phyloP scores from a whole-genome alignment of 208 protist species.

The Herpetomonas samuelpessoai region DNA sequence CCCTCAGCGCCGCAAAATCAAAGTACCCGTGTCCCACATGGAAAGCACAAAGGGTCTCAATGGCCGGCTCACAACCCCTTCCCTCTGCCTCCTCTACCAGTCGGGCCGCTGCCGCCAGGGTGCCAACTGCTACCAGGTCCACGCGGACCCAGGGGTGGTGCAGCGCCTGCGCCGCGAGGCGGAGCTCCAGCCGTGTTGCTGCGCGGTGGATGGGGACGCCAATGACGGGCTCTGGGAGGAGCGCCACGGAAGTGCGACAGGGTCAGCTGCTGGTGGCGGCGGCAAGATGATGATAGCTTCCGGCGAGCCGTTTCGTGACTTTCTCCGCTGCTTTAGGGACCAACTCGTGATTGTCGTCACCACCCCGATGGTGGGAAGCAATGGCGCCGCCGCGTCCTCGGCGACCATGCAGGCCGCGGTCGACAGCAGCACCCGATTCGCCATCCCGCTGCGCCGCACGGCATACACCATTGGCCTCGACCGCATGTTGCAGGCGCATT shows the following conservation, averaged over 20 bases:
- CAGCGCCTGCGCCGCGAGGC: conserved; percentile 30
- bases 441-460: conserved; percentile 27
- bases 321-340: neutral
- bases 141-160: conserved; percentile 42
- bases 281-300: neutral
- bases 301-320: neutral
- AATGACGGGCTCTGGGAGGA: conserved; percentile 29
- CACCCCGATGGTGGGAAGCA: neutral
- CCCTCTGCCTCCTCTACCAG: conserved; percentile 59
- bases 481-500: conserved; percentile 19
- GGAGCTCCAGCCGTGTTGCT: conserved; percentile 40
- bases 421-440: conserved; percentile 8
- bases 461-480: conserved; percentile 45
- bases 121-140: conserved; percentile 53
- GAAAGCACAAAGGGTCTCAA: conserved; percentile 32
- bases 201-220: conserved; percentile 39
- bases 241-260: neutral
- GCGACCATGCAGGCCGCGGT: conserved; percentile 5
- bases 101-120: conserved; percentile 44
- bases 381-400: conserved; percentile 3
- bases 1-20: conserved; percentile 50
- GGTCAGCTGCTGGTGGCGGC: neutral
- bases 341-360: neutral
- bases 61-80: conserved; percentile 27
- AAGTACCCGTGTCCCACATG: conserved; percentile 29